Conservation (phyloP, 148 eudicot genomes). For the Rhododendron ovatum region DNA sequence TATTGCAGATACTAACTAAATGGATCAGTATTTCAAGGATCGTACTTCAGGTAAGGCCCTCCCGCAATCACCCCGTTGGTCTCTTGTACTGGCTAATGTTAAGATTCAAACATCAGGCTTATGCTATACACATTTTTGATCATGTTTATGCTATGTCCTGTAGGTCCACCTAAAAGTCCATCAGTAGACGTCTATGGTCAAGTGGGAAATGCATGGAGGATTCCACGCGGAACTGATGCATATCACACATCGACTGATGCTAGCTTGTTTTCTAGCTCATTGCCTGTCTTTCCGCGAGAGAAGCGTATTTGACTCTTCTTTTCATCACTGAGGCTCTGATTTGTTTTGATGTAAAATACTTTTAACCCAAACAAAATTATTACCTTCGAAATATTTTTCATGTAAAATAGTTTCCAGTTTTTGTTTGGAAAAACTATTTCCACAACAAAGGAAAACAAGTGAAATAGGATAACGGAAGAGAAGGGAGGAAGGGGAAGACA, state of each 20-base stretch:
- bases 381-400: not conserved
- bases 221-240: conserved; percentile 23
- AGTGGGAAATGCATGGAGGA: conserved; percentile 35
- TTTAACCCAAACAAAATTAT: not conserved
- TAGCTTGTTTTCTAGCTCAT: conserved; percentile 50
- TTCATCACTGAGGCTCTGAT: not conserved
- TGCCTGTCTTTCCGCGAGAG: conserved; percentile 43
- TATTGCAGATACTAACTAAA: conserved; percentile 28
- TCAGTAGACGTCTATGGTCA: conserved; percentile 13
- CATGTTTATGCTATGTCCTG: conserved; percentile 5
- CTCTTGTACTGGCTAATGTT: not conserved
- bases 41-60: conserved; percentile 22
- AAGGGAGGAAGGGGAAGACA: not conserved
- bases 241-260: conserved; percentile 41
- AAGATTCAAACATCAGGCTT: not conserved
- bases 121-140: not conserved
- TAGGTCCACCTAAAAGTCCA: conserved; percentile 22
- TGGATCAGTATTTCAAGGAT: conserved; percentile 34
- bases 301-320: conserved; percentile 29
- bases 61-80: not conserved
- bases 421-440: not conserved
- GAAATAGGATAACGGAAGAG: not conserved
- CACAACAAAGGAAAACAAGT: not conserved
- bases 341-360: not conserved
- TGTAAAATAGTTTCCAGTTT: not conserved